Percentiles rank a stretch among this genome's conserved stretches.
phyloP scores from a whole-genome alignment of 495 filamentous ascomycete genomes.

The Halenospora varia region DNA sequence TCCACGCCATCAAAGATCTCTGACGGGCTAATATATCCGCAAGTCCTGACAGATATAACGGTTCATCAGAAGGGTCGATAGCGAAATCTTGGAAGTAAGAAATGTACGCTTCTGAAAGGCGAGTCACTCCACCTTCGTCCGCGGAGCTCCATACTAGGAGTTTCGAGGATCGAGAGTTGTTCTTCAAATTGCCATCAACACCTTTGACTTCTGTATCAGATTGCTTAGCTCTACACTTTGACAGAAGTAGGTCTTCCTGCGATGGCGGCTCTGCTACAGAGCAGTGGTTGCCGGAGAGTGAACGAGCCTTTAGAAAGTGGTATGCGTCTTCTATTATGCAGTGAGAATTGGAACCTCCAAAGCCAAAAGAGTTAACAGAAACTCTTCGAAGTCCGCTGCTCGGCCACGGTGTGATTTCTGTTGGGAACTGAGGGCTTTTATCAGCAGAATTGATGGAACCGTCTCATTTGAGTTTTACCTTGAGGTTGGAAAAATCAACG shows the following conservation, averaged over 20 bases:
- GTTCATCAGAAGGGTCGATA: too few relatives aligned
- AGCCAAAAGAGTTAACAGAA: constrained; percentile 55
- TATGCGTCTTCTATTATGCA: constrained; percentile 42
- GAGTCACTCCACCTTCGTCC: background rate
- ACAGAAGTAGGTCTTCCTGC: background rate
- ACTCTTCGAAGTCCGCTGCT: constrained; percentile 33
- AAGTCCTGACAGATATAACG: background rate
- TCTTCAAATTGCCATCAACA: too few relatives aligned
- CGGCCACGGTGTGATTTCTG: constrained; percentile 25
- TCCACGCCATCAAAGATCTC: background rate
- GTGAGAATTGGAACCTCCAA: constrained; percentile 55
- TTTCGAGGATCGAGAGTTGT: background rate
- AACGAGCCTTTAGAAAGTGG: constrained; percentile 5
- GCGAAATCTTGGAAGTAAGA: background rate
- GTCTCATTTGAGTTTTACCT: background rate
- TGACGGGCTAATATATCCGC: background rate
- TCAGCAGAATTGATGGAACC: constrained; percentile 6
- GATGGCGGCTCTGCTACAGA: background rate
- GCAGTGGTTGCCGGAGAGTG: background rate
- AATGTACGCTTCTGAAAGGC: background rate
- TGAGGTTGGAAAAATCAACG: background rate
- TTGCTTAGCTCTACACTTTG: background rate
- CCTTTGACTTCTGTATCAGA: background rate
- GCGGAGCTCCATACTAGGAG: background rate
- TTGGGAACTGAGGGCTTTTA: constrained; percentile 23